Evolutionary conservation across 2,329 filamentous ascomycete genomes (phyloP).

Genomic region (Ambrosiella xylebori): DNA sequence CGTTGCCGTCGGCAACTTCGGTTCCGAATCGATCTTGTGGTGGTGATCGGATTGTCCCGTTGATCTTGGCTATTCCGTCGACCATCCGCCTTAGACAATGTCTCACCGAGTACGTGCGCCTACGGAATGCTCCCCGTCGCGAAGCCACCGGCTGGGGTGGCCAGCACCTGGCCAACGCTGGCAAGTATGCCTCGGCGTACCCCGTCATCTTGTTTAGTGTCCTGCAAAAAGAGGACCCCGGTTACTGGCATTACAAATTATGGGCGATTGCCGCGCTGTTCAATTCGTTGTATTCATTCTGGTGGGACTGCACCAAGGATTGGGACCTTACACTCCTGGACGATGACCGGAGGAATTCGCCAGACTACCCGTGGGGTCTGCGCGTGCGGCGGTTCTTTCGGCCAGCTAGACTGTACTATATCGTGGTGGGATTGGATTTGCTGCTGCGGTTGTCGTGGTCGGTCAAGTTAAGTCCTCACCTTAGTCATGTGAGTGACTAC

Average conservation of each 20-base stretch:
- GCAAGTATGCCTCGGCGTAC: constrained; percentile 89
- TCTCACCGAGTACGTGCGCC: constrained; percentile 68
- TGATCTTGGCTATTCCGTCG: constrained; percentile 70
- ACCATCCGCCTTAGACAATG: constrained; percentile 83
- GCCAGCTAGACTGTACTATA: constrained; percentile 61
- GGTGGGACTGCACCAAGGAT: constrained; percentile 93
- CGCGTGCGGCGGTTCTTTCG: constrained; percentile 59
- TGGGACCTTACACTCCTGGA: constrained; percentile 86
- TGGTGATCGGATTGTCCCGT: constrained; percentile 59
- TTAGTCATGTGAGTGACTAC: constrained; percentile 71
- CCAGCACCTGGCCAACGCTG: constrained; percentile 79
- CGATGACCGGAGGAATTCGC: constrained; percentile 34
- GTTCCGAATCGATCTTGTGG: constrained; percentile 70
- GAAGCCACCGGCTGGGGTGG: constrained; percentile 54
- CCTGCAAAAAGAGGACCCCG: constrained; percentile 42
- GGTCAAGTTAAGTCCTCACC: constrained; percentile 64
- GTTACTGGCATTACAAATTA: constrained; percentile 29
- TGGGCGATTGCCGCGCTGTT: constrained; percentile 60
- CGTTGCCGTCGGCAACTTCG: constrained; percentile 55
- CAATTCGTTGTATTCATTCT: constrained; percentile 92
- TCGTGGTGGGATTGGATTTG: constrained; percentile 61
- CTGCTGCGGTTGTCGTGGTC: constrained; percentile 79
- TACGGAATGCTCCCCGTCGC: constrained; percentile 38
- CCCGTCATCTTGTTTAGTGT: constrained; percentile 74
- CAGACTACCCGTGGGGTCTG: constrained; percentile 59